Percentiles rank a stretch among this genome's conserved stretches.
phyloP scores from a whole-genome alignment of 306 rosid species.

The Glycine soja region DNA sequence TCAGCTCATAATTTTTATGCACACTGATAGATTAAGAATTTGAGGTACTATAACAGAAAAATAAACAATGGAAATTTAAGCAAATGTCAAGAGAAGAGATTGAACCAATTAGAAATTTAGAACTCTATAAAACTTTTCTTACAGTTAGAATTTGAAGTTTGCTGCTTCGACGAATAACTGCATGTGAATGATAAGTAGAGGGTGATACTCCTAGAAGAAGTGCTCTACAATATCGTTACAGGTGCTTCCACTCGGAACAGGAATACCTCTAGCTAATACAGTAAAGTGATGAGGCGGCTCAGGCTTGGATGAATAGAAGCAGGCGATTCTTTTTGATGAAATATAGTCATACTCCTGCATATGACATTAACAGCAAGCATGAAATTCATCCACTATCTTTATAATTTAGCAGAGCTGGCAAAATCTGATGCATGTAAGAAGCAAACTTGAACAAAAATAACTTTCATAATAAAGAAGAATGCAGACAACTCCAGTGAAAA shows the following conservation, averaged over 20 bases:
- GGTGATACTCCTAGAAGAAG: constrained; percentile 68
- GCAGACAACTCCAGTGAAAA: constrained; percentile 80
- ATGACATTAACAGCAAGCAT: constrained; percentile 17
- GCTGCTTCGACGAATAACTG: constrained; percentile 62
- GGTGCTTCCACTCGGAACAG: constrained; percentile 63
- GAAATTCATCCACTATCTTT: constrained; percentile 11
- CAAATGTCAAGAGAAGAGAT: constrained; percentile 18
- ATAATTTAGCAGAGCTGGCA: constrained; percentile 18
- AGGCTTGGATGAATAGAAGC: constrained; percentile 69
- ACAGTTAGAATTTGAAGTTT: constrained; percentile 74
- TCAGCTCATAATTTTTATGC: constrained; percentile 1
- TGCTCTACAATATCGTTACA: constrained; percentile 63
- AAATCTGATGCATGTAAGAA: constrained; percentile 16
- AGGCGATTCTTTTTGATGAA: constrained; percentile 66
- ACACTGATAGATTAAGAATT: constrained; percentile 9
- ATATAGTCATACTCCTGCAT: constrained; percentile 72
- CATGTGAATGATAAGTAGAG: constrained; percentile 76
- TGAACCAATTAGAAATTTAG: constrained; percentile 28
- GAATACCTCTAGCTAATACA: constrained; percentile 70
- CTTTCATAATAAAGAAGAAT: constrained; percentile 81
- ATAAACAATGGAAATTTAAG: constrained; percentile 3
- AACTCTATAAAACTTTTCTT: constrained; percentile 50
- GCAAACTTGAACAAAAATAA: constrained; percentile 42
- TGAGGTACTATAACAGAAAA: not conserved
- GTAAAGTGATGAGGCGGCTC: constrained; percentile 66